phyloP scores from a whole-genome alignment of 306 rosid genomes.

The Cucurbita maxima region DNA sequence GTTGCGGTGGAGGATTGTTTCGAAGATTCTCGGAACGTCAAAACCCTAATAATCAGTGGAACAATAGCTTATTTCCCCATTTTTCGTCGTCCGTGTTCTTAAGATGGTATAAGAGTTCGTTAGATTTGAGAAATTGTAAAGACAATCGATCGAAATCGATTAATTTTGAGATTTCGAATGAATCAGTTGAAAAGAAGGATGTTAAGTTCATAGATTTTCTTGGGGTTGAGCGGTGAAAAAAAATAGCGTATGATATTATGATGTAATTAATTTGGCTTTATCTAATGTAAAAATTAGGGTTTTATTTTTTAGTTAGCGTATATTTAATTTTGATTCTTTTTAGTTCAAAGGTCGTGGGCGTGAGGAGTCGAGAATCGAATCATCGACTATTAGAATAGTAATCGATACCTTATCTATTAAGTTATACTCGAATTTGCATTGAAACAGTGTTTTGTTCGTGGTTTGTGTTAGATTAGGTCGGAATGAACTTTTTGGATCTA shows the following conservation, averaged over 20 bases:
- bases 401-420: not conserved
- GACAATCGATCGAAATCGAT: not conserved
- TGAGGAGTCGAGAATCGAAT: not conserved
- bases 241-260: not conserved
- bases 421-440: too few species aligned
- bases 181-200: conserved; percentile 9
- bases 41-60: not conserved
- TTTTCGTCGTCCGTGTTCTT: not conserved
- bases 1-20: not conserved
- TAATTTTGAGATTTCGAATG: conserved; percentile 1
- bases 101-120: not conserved
- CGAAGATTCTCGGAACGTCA: not conserved
- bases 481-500: not conserved
- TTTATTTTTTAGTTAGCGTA: not conserved
- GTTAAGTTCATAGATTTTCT: conserved; percentile 50
- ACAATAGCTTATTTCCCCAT: not conserved
- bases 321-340: not conserved
- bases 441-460: not conserved
- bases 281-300: not conserved
- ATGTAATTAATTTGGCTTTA: not conserved
- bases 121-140: not conserved
- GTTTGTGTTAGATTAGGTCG: not conserved
- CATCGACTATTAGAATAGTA: not conserved
- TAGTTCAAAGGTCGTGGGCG: too few species aligned
- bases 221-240: conserved; percentile 25